These are phyloP conservation scores for Pholiota molesta DNA, from an alignment of 768 basidiomycete species.

Conservation along the genomic window DNA sequence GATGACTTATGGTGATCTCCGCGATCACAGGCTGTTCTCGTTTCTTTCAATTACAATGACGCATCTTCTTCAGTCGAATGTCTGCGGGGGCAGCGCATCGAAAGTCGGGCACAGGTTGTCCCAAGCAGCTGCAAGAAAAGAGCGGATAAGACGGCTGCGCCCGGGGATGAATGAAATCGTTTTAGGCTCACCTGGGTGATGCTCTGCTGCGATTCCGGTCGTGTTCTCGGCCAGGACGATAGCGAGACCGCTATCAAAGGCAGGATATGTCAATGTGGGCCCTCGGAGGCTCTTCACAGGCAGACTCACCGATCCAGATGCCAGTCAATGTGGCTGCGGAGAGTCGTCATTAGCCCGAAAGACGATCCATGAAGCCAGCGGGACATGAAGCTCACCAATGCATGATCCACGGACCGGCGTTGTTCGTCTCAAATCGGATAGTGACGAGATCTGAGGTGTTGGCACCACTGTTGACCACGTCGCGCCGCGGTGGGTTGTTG, in stretches of 20 bases:
- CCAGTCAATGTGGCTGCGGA: conserved; percentile 44
- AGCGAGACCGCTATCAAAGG: conserved; percentile 31
- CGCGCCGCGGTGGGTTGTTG: conserved; percentile 57
- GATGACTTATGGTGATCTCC: no score
- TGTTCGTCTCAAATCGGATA: conserved; percentile 68
- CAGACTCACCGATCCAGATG: conserved; percentile 38
- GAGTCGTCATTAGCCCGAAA: neutral
- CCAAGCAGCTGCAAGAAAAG: conserved; percentile 21
- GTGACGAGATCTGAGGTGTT: conserved; percentile 44
- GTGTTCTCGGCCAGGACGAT: conserved; percentile 38
- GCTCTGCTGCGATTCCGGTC: conserved; percentile 10
- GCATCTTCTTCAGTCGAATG: neutral
- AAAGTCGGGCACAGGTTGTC: conserved; percentile 22
- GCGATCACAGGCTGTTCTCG: no score
- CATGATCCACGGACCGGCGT: conserved; percentile 65
- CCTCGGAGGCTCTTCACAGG: neutral
- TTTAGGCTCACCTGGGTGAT: conserved; percentile 22
- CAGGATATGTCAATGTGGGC: neutral
- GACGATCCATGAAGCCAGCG: neutral
- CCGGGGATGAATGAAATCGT: neutral
- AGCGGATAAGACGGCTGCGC: neutral
- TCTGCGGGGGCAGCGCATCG: conserved; percentile 16
- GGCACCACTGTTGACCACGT: conserved; percentile 52
- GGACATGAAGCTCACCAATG: conserved; percentile 37
- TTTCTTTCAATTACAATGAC: no score